Percentiles rank a stretch among this genome's conserved stretches.
These are phyloP conservation scores for Neurospora hispaniola DNA, from an alignment of 495 filamentous ascomycete species.

Conservation along the genomic window DNA sequence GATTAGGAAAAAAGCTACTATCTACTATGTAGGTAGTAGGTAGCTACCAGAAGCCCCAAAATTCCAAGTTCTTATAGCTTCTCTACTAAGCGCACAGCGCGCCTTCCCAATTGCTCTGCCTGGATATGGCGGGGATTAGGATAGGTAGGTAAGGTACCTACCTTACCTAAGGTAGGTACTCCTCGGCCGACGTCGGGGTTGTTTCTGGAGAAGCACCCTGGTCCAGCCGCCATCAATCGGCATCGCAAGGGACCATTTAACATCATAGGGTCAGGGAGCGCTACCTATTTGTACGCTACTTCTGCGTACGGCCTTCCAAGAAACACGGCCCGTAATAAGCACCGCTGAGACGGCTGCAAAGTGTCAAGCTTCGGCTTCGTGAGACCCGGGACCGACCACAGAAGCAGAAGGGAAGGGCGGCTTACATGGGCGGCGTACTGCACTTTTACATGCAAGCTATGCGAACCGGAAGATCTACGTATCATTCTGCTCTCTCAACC, in stretches of 20 bases:
- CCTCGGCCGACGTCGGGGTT: neutral
- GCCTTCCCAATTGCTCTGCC: too few relatives aligned
- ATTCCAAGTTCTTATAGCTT: too few relatives aligned
- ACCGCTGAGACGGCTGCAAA: neutral
- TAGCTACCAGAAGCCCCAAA: too few relatives aligned
- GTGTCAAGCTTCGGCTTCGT: neutral
- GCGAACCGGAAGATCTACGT: neutral
- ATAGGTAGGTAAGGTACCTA: too few relatives aligned
- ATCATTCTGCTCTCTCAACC: neutral
- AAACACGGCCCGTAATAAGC: neutral
- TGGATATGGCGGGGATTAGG: too few relatives aligned
- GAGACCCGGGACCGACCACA: neutral
- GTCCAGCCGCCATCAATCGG: neutral
- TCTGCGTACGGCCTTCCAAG: neutral
- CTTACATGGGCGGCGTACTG: neutral
- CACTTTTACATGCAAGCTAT: neutral
- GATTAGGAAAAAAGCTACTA: too few relatives aligned
- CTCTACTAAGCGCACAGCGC: too few relatives aligned
- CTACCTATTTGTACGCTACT: neutral
- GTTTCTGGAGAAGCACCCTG: neutral
- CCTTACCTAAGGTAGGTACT: neutral
- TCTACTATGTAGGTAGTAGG: too few relatives aligned
- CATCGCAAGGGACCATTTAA: neutral
- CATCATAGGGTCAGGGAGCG: neutral
- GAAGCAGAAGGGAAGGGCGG: neutral